Percentiles rank a stretch among this genome's conserved stretches.
phyloP scores from a whole-genome alignment of 495 filamentous ascomycete genomes.

The Physcia stellaris region DNA sequence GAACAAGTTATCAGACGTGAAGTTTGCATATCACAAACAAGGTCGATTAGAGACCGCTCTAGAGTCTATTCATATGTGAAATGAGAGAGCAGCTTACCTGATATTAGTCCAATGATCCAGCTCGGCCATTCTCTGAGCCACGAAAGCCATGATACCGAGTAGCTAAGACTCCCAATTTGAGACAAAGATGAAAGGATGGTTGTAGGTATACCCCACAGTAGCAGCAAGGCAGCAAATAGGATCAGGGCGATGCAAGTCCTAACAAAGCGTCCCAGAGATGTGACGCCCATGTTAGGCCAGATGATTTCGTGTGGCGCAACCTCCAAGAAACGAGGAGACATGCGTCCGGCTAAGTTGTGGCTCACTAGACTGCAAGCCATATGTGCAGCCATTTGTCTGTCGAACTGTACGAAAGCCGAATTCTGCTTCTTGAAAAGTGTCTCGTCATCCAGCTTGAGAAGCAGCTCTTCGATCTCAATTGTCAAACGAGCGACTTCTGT shows the following conservation, averaged over 20 bases:
- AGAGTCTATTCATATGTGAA: constrained; percentile 36
- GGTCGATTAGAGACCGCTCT: neutral
- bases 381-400: constrained; percentile 90
- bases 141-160: constrained; percentile 50
- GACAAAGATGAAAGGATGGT: constrained; percentile 72
- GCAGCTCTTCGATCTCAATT: constrained; percentile 80
- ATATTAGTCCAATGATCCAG: constrained; percentile 58
- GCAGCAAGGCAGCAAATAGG: constrained; percentile 61
- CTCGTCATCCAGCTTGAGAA: constrained; percentile 69
- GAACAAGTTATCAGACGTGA: neutral
- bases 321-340: constrained; percentile 85
- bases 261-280: constrained; percentile 80
- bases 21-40: neutral
- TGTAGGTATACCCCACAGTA: constrained; percentile 89
- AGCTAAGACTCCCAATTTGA: constrained; percentile 57
- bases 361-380: constrained; percentile 91
- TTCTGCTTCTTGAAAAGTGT: constrained; percentile 61
- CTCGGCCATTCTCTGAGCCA: constrained; percentile 55
- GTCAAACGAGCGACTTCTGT: constrained; percentile 80
- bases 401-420: constrained; percentile 97
- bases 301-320: constrained; percentile 87
- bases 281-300: constrained; percentile 95
- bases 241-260: constrained; percentile 53
- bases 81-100: constrained; percentile 67
- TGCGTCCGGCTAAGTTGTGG: constrained; percentile 83